Percentiles rank a stretch among this genome's conserved stretches.
Conservation (phyloP, 2,329 filamentous ascomycete species). For the Penicillium sp. region DNA sequence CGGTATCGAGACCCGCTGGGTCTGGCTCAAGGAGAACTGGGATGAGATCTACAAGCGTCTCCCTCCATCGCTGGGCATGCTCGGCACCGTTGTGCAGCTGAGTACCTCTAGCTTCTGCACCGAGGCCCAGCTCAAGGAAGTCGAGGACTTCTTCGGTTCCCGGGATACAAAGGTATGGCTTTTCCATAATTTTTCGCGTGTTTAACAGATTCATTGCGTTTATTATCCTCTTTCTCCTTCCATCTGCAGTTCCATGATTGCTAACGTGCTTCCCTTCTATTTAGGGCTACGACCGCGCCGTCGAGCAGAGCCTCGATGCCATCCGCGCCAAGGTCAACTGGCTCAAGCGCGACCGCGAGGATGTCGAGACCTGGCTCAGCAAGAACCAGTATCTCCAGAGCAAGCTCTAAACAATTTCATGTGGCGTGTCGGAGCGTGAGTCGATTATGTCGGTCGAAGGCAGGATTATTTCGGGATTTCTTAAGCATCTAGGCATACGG, state of each 20-base stretch:
- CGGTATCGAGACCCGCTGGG: conserved; percentile 75
- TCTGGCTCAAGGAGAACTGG: conserved; percentile 85
- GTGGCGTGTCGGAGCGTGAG: not conserved
- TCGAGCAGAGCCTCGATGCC: conserved; percentile 84
- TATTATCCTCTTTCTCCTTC: no score
- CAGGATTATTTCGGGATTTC: not conserved
- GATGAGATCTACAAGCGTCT: conserved; percentile 74
- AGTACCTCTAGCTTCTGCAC: conserved; percentile 76
- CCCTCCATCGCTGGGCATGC: conserved; percentile 79
- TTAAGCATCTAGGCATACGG: conserved; percentile 1
- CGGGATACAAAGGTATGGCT: conserved; percentile 68
- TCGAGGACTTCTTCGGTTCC: conserved; percentile 73
- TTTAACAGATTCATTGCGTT: not conserved
- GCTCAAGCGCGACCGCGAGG: conserved; percentile 69
- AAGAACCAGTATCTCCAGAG: conserved; percentile 56
- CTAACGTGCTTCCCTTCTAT: conserved; percentile 12
- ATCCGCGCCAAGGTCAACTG: conserved; percentile 80
- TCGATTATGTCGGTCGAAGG: not conserved
- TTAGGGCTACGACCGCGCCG: conserved; percentile 71
- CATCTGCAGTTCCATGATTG: not conserved
- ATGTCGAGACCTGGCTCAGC: conserved; percentile 70
- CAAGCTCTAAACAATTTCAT: conserved; percentile 27
- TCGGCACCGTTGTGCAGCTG: conserved; percentile 77
- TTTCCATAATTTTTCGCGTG: not conserved
- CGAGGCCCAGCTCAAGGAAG: conserved; percentile 66